A percentile compares a stretch with the other conserved stretches of the same genome.
phyloP scores from a whole-genome alignment of 257 asterid genomes.

The Solanum verrucosum region DNA sequence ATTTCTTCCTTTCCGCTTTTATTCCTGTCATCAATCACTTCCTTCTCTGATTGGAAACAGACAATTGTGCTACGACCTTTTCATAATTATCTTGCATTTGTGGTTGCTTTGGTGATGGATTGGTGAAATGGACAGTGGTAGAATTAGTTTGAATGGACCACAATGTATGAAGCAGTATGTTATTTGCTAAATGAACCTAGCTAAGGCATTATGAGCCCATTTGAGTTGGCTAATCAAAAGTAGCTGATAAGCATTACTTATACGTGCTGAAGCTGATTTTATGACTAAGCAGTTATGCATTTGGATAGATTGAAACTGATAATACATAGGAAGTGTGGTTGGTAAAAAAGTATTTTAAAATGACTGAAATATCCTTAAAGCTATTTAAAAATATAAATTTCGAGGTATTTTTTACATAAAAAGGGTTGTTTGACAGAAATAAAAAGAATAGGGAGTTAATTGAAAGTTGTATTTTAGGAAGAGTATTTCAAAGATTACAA shows the following conservation, averaged over 20 bases:
- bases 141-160: neutral
- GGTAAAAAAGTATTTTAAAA: neutral
- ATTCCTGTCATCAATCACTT: neutral
- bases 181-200: neutral
- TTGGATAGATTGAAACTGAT: neutral
- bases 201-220: neutral
- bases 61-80: neutral
- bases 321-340: neutral
- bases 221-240: neutral
- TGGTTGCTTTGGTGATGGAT: neutral
- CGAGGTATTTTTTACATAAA: neutral
- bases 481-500: neutral
- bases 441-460: neutral
- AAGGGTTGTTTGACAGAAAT: neutral
- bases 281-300: neutral
- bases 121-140: neutral
- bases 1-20: neutral
- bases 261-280: neutral
- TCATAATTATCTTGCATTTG: neutral
- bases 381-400: neutral
- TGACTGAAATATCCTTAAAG: neutral
- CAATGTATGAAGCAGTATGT: neutral
- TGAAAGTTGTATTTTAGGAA: neutral
- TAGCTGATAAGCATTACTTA: neutral
- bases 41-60: neutral